Evolutionary conservation across 2,329 filamentous ascomycete species (phyloP).

Genomic region (Clonostachys rhizophaga): DNA sequence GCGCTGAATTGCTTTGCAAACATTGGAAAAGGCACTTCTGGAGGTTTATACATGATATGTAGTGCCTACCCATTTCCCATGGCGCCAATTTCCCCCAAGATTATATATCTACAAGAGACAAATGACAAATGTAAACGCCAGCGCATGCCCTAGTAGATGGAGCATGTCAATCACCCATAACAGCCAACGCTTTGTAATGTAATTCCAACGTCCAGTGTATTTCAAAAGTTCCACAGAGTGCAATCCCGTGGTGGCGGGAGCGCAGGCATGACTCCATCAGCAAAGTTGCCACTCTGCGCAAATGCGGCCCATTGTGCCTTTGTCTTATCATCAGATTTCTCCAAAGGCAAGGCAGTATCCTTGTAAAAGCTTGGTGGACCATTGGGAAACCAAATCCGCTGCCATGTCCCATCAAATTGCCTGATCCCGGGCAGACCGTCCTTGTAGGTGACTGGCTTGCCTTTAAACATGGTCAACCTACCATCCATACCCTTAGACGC

Average conservation of each 20-base stretch:
- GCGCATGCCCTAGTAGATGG: too few species aligned
- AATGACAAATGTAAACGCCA: too few species aligned
- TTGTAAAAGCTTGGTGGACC: constrained; percentile 61
- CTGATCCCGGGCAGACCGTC: constrained; percentile 38
- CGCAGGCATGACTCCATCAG: constrained; percentile 67
- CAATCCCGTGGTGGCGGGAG: constrained; percentile 76
- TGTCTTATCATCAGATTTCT: constrained; percentile 54
- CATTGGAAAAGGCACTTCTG: too few species aligned
- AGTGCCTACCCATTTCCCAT: too few species aligned
- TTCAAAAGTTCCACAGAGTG: constrained; percentile 62
- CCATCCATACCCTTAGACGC: constrained; percentile 33
- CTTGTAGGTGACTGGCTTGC: constrained; percentile 57
- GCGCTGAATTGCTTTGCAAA: too few species aligned
- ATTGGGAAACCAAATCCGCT: constrained; percentile 68
- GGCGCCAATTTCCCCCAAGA: too few species aligned
- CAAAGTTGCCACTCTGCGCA: constrained; percentile 61
- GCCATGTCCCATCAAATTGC: constrained; percentile 49
- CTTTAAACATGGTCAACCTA: constrained; percentile 55
- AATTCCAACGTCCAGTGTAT: too few species aligned
- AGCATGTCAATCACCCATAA: too few species aligned
- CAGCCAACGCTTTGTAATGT: too few species aligned
- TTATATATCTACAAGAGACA: too few species aligned
- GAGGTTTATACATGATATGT: too few species aligned
- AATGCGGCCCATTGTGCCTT: constrained; percentile 62
- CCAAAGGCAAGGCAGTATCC: constrained; percentile 56